Percentiles rank a stretch among this genome's conserved stretches.
These are phyloP conservation scores for Spathaspora hagerdaliae DNA, from an alignment of 805 yeast genomes.

Conservation along the genomic window DNA sequence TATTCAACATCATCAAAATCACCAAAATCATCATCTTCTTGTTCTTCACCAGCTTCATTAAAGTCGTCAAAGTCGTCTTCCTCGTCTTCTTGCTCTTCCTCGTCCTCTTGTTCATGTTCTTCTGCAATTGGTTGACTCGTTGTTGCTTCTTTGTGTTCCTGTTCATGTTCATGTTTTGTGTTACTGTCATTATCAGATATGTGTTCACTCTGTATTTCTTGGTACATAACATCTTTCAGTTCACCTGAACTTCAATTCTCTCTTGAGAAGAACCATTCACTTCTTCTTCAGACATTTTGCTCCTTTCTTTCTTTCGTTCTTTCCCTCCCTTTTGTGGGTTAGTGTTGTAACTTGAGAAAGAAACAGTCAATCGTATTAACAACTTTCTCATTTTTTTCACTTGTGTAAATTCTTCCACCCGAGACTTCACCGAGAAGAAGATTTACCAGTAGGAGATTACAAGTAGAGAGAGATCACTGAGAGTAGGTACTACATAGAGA, in stretches of 20 bases:
- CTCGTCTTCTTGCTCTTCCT: conserved; percentile 24
- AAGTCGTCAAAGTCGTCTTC: conserved; percentile 21
- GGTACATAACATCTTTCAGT: background rate
- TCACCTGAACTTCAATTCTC: background rate
- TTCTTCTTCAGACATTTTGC: background rate
- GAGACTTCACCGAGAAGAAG: no score
- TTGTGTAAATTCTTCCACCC: no score
- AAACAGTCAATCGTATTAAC: no score
- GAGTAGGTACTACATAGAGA: no score
- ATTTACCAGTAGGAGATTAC: no score
- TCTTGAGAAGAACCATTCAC: background rate
- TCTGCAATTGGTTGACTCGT: no score
- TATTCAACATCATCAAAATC: conserved; percentile 34
- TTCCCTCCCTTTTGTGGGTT: no score
- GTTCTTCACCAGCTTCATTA: conserved; percentile 20
- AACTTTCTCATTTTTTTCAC: no score
- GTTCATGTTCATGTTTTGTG: conserved; percentile 3
- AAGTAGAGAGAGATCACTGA: no score
- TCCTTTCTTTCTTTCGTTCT: no score
- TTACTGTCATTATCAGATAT: conserved; percentile 10
- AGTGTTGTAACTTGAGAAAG: no score
- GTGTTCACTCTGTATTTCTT: conserved; percentile 2
- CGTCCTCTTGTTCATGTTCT: conserved; percentile 9
- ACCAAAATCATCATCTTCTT: conserved; percentile 30
- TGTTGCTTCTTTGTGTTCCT: no score